phyloP scores from a whole-genome alignment of 257 asterid species.

The Misopates orontium region DNA sequence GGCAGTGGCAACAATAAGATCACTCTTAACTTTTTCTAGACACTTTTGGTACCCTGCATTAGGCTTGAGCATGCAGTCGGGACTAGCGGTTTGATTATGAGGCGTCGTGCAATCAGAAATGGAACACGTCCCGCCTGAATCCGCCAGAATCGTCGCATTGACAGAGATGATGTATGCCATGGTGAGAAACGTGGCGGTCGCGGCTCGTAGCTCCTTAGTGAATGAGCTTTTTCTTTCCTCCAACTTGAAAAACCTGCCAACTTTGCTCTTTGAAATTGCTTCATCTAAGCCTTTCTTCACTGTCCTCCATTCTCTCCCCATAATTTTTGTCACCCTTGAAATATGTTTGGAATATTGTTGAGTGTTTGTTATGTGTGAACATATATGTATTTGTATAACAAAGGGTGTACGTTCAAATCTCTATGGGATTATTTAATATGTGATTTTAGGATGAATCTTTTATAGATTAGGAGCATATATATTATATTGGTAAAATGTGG shows the following conservation, averaged over 20 bases:
- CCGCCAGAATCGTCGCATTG: constrained; percentile 68
- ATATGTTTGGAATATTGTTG: constrained; percentile 9
- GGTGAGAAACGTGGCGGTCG: constrained; percentile 76
- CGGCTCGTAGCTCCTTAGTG: constrained; percentile 57
- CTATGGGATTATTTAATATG: constrained; percentile 14
- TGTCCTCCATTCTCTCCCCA: constrained; percentile 51
- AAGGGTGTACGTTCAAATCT: not conserved
- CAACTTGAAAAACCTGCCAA: constrained; percentile 64
- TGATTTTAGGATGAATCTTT: too few species aligned
- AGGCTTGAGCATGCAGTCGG: constrained; percentile 46
- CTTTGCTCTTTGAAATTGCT: constrained; percentile 44
- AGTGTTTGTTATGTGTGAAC: constrained; percentile 9
- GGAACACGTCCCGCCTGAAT: constrained; percentile 69
- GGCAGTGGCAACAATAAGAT: constrained; percentile 64
- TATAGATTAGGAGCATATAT: constrained; percentile 21
- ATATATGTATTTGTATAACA: constrained; percentile 2
- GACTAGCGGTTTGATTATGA: constrained; percentile 26
- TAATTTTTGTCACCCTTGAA: too few species aligned
- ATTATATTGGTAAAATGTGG: constrained; percentile 18
- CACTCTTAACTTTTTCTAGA: constrained; percentile 52
- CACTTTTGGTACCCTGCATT: constrained; percentile 61
- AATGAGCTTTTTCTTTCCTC: constrained; percentile 54
- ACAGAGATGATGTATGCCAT: constrained; percentile 78
- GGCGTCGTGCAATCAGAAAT: constrained; percentile 43
- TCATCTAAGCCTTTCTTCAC: constrained; percentile 42